Conservation (phyloP, 192 early-diverging fungal species). For the Coemansia pectinata region DNA sequence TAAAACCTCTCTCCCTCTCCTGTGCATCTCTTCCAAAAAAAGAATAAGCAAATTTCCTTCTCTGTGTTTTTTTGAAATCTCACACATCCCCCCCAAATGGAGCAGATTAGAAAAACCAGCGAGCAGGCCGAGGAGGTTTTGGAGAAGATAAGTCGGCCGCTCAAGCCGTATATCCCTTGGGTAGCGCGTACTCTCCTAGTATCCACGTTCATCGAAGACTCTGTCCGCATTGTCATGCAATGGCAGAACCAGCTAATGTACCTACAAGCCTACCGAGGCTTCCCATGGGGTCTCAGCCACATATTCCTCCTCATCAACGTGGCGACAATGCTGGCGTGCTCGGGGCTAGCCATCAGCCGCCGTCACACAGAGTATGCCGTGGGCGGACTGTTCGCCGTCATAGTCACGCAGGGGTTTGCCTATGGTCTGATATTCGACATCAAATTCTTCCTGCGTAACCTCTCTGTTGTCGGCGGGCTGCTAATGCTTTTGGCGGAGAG, state of each 20-base stretch:
- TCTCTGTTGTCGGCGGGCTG: slow-evolving; percentile 93
- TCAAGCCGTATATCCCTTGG: slow-evolving; percentile 90
- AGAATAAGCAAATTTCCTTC: too few relatives aligned
- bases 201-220: slow-evolving; percentile 94
- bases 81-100: slow-evolving; percentile 15
- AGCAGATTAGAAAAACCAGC: slow-evolving; percentile 49
- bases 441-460: slow-evolving; percentile 86
- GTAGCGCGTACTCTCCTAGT: slow-evolving; percentile 94
- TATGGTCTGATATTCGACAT: slow-evolving; percentile 93
- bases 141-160: slow-evolving; percentile 70
- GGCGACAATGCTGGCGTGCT: slow-evolving; percentile 81
- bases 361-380: slow-evolving; percentile 83
- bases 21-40: too few relatives aligned
- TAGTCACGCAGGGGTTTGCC: slow-evolving; percentile 86
- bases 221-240: slow-evolving; percentile 84
- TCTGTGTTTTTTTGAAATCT: background rate
- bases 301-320: slow-evolving; percentile 87
- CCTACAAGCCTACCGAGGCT: slow-evolving; percentile 76
- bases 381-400: slow-evolving; percentile 76
- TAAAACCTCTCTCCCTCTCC: background rate
- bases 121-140: slow-evolving; percentile 74
- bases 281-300: slow-evolving; percentile 80
- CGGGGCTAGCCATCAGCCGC: slow-evolving; percentile 79
- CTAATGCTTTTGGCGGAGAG: slow-evolving; percentile 92
- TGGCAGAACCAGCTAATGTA: slow-evolving; percentile 89